Conservation (phyloP, 257 asterid genomes). For the Fraxinus pennsylvanica region DNA sequence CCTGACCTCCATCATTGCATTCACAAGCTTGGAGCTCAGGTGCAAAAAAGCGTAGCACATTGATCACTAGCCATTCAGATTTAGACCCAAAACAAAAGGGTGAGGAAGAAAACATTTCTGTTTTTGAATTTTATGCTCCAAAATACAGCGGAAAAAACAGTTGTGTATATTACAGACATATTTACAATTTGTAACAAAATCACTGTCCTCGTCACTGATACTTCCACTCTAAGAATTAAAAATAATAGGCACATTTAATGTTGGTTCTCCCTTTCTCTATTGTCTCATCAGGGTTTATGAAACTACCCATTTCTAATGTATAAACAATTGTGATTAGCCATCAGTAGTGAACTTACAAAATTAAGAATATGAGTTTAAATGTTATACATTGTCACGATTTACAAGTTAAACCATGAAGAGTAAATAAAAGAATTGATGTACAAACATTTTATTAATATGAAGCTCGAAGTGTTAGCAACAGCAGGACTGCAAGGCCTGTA, state of each 20-base stretch:
- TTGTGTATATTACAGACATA: not conserved
- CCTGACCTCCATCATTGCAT: not conserved
- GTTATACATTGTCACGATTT: not conserved
- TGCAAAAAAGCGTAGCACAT: not conserved
- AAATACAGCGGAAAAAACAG: not conserved
- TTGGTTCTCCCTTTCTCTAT: not conserved
- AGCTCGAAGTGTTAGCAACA: constrained; percentile 5
- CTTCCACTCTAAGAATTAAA: not conserved
- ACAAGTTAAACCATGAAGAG: not conserved
- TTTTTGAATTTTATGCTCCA: not conserved
- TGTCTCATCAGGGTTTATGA: not conserved
- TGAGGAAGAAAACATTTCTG: not conserved
- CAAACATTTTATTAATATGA: not conserved
- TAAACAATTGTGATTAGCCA: not conserved
- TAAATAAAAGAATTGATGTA: not conserved
- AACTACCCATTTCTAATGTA: not conserved
- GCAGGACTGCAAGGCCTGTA: not conserved
- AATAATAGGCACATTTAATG: not conserved
- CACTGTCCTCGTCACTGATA: not conserved
- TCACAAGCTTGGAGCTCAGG: not conserved
- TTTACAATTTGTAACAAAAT: not conserved
- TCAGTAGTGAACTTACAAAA: not conserved
- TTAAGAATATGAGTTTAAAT: not conserved
- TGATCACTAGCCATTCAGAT: not conserved
- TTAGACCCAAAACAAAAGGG: not conserved